These are phyloP conservation scores for Fusarium sp. DNA, from an alignment of 2,329 filamentous ascomycete genomes.

Conservation along the genomic window DNA sequence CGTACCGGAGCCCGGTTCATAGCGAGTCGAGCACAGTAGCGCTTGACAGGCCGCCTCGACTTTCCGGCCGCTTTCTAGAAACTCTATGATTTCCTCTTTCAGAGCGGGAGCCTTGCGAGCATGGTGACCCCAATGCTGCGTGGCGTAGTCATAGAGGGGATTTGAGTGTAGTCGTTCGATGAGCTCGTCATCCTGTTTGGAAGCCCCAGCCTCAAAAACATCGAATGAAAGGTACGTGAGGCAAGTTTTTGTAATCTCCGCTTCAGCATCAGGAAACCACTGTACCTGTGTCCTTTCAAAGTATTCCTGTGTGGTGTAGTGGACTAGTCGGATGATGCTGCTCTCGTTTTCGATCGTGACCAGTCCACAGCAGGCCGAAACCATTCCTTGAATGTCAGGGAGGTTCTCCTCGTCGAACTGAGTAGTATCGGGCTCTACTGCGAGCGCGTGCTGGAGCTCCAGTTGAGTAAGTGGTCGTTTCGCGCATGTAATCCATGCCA, in stretches of 20 bases:
- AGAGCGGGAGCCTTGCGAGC: neutral
- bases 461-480: constrained; percentile 47
- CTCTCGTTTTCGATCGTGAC: constrained; percentile 54
- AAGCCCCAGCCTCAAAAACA: constrained; percentile 1
- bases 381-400: constrained; percentile 46
- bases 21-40: neutral
- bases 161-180: neutral
- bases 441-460: constrained; percentile 58
- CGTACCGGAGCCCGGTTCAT: no score
- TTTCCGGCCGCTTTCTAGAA: neutral
- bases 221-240: neutral
- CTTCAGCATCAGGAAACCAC: neutral
- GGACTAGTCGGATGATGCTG: constrained; percentile 55
- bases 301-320: constrained; percentile 60
- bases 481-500: constrained; percentile 57
- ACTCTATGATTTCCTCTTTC: neutral
- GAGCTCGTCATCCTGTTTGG: neutral
- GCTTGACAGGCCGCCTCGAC: neutral
- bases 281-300: neutral
- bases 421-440: constrained; percentile 43
- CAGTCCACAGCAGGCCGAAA: constrained; percentile 56
- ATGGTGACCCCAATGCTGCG: constrained; percentile 25
- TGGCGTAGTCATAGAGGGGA: constrained; percentile 16
- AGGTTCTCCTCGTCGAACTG: constrained; percentile 53
- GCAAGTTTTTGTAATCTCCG: neutral